Percentiles rank a stretch among this genome's conserved stretches.
phyloP scores from a whole-genome alignment of 2,329 filamentous ascomycete species.

The Leptographium flavum region DNA sequence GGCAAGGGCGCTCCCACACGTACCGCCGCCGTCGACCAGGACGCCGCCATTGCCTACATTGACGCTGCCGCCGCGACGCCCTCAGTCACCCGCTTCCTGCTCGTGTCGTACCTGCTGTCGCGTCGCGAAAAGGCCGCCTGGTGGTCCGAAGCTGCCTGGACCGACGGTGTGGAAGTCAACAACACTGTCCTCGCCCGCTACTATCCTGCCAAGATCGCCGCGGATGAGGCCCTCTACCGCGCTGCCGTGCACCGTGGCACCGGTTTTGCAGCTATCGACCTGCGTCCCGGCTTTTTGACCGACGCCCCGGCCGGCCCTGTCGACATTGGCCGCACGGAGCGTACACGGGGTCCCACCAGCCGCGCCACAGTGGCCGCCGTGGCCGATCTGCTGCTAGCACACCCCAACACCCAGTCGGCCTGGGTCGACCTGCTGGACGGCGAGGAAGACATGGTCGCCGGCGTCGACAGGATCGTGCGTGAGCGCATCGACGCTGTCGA shows the following conservation, averaged over 20 bases:
- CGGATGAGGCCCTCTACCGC: slow-evolving; percentile 41
- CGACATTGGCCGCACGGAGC: slow-evolving; percentile 30
- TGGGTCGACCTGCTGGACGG: slow-evolving; percentile 45
- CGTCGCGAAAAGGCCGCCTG: slow-evolving; percentile 37
- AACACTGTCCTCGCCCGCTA: slow-evolving; percentile 33
- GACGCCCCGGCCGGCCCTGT: slow-evolving; percentile 32
- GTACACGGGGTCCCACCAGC: slow-evolving; percentile 26
- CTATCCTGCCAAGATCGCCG: slow-evolving; percentile 45
- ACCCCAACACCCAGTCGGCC: slow-evolving; percentile 25
- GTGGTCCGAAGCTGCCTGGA: slow-evolving; percentile 39
- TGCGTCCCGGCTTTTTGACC: slow-evolving; percentile 38
- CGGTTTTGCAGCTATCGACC: slow-evolving; percentile 33
- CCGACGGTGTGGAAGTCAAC: slow-evolving; percentile 23
- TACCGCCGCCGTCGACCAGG: slow-evolving; percentile 34
- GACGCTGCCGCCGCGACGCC: slow-evolving; percentile 40
- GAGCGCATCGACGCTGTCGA: slow-evolving; percentile 37
- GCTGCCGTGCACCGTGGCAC: slow-evolving; percentile 22
- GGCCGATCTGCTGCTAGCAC: slow-evolving; percentile 39
- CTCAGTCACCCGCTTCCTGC: slow-evolving; percentile 44
- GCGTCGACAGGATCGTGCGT: slow-evolving; percentile 32
- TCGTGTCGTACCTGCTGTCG: slow-evolving; percentile 46
- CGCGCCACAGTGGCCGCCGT: slow-evolving; percentile 46
- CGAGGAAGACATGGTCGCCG: slow-evolving; percentile 29
- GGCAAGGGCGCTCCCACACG: slow-evolving; percentile 41
- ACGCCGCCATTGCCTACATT: slow-evolving; percentile 50